Evolutionary conservation across 106 monocot species (phyloP).

Genomic region (Platanthera zijinensis): DNA sequence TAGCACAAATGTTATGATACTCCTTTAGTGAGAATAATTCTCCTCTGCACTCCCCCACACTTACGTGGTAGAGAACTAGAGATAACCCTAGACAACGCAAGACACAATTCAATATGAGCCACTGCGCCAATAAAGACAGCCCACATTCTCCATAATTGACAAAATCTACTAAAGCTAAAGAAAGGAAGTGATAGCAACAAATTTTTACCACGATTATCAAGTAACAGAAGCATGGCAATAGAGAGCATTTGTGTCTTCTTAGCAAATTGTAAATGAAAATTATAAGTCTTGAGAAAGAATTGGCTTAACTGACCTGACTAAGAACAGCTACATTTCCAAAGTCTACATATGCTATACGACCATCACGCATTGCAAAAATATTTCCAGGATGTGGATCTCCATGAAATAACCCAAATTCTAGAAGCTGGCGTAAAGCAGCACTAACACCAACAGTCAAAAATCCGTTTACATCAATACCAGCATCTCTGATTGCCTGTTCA

Average conservation of each 20-base stretch:
- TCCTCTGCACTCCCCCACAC: not conserved
- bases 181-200: not conserved
- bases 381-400: constrained; percentile 99
- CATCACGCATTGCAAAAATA: constrained; percentile 98
- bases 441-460: constrained; percentile 96
- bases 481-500: constrained; percentile 77
- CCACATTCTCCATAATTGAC: not conserved
- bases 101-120: constrained; percentile 1
- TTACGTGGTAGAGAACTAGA: not conserved
- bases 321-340: constrained; percentile 98
- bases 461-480: constrained; percentile 83
- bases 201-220: not conserved
- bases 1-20: not conserved
- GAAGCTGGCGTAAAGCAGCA: constrained; percentile 87
- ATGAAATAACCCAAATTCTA: constrained; percentile 99
- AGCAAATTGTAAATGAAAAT: not conserved
- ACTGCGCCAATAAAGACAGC: not conserved
- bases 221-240: not conserved
- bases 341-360: constrained; percentile 98
- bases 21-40: not conserved
- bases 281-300: not conserved
- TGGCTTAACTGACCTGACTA: constrained; percentile 67
- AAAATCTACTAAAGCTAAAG: not conserved
- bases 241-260: not conserved
- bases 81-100: not conserved